Evolutionary conservation across 2,329 filamentous ascomycete genomes (phyloP), one percentile per base, ranked within the genome.

Genomic region (Penicillium sp.): DNA sequence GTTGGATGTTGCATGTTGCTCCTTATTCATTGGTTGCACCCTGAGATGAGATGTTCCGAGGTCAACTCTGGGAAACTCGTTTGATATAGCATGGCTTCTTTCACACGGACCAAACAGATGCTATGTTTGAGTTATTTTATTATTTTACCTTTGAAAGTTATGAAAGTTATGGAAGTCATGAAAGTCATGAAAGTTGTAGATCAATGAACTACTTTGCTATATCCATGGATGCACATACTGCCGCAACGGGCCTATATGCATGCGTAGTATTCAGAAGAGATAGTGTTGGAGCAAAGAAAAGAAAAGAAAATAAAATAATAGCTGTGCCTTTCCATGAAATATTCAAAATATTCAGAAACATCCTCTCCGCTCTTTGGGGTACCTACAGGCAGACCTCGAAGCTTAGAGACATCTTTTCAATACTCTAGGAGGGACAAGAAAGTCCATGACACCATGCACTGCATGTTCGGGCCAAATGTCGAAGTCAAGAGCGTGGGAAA

Each of bases 321-420:
- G 7, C 14, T 10, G 16, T 18, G 31, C 14, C 3, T 18, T 18
- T 18, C 31, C 31, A 34, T 34, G 3, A 10, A 34, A 20, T 18
- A 34, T 16, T 13, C 28, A 3, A 10, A 34, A 20, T 18, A 34
- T 16, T 13, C 28, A n/a, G 27, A 18, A 6, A 34, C 10, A 34
- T 16, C 45, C 40, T 52, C 54, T 44, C 37, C 37, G 49, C 50
- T 36, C 40, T 47, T 43, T 51, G 46, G 43, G 59, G 50, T 65
- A 60, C 51, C 55, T 56, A 58, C 60, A 64, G 57, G 50, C 50
- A 60, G 54, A 51, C 59, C 63, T 67, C 64, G 64, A 66, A 58
- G 44, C 43, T 49, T 22, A 51, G 51, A 55, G 49, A 52, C 50
- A 56, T 50, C 18, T 20, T 20, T 20, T 52, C 44, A 47, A 52